Conservation (phyloP, 1,139 yeast genomes). For the Blastobotrys raffinosifermentans region DNA sequence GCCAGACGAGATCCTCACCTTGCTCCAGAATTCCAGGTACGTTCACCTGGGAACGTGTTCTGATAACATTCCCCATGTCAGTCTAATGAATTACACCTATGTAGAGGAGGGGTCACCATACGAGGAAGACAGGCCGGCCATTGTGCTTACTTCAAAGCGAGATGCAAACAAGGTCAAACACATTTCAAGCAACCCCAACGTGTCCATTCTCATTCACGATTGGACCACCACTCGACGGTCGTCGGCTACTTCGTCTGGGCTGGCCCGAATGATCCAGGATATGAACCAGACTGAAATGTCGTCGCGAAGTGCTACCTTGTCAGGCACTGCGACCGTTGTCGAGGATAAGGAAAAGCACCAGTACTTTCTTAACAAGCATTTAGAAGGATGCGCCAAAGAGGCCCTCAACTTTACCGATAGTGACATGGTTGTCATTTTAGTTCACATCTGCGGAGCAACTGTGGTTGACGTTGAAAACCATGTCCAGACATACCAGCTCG, state of each 20-base stretch:
- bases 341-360: conserved; percentile 40
- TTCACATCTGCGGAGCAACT: conserved; percentile 59
- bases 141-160: conserved; percentile 65
- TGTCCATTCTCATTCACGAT: conserved; percentile 77
- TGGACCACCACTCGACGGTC: conserved; percentile 62
- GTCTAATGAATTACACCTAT: conserved; percentile 83
- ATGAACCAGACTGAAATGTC: conserved; percentile 72
- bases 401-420: conserved; percentile 64
- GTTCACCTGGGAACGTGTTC: conserved; percentile 78
- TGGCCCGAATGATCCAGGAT: conserved; percentile 60
- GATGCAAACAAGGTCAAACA: conserved; percentile 67
- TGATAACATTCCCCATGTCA: conserved; percentile 68
- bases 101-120: conserved; percentile 35
- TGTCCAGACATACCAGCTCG: conserved; percentile 33
- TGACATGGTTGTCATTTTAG: conserved; percentile 60
- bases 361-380: conserved; percentile 52
- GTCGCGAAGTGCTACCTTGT: conserved; percentile 70
- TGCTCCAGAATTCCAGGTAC: conserved; percentile 36
- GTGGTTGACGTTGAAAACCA: conserved; percentile 79
- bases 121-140: conserved; percentile 39
- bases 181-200: conserved; percentile 60
- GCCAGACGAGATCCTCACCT: background rate
- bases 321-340: conserved; percentile 64
- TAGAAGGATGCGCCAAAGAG: conserved; percentile 47
- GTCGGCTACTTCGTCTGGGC: conserved; percentile 37